phyloP scores from a whole-genome alignment of 2,329 filamentous ascomycete genomes.

The Cordyceps cicadae region DNA sequence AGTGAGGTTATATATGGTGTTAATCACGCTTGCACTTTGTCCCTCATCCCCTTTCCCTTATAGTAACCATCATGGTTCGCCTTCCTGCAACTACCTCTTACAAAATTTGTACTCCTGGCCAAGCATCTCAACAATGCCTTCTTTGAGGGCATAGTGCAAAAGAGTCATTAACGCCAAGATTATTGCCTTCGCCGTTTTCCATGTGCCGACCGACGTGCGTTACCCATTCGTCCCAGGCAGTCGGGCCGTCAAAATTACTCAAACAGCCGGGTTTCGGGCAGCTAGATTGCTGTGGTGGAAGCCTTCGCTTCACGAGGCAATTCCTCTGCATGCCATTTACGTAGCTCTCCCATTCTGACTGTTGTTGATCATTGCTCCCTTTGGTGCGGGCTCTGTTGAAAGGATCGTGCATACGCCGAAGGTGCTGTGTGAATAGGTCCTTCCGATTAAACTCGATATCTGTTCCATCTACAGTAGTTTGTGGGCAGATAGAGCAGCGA shows the following conservation, averaged over 20 bases:
- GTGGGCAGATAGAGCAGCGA: constrained; percentile 50
- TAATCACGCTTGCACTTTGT: background rate
- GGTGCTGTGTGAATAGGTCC: constrained; percentile 89
- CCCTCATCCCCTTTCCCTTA: background rate
- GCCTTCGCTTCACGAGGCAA: constrained; percentile 63
- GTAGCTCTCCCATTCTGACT: constrained; percentile 54
- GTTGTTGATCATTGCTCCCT: constrained; percentile 45
- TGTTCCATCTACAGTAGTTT: constrained; percentile 40
- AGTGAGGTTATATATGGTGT: background rate
- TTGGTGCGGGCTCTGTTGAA: constrained; percentile 45
- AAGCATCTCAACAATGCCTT: constrained; percentile 54
- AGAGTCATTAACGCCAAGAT: constrained; percentile 49
- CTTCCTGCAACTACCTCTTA: background rate
- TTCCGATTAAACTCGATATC: constrained; percentile 81
- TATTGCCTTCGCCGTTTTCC: constrained; percentile 59
- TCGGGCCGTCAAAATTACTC: constrained; percentile 59
- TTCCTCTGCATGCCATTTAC: constrained; percentile 63
- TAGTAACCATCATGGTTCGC: background rate
- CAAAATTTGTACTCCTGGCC: constrained; percentile 5
- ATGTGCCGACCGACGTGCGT: constrained; percentile 88
- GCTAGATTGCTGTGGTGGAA: constrained; percentile 61
- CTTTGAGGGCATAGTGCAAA: constrained; percentile 53
- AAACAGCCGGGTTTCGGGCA: constrained; percentile 66
- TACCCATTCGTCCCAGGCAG: constrained; percentile 82
- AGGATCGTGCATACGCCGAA: constrained; percentile 85